Percentiles rank a stretch among this genome's conserved stretches.
Conservation (phyloP, 805 yeast species). For the Candida lessepsii region DNA sequence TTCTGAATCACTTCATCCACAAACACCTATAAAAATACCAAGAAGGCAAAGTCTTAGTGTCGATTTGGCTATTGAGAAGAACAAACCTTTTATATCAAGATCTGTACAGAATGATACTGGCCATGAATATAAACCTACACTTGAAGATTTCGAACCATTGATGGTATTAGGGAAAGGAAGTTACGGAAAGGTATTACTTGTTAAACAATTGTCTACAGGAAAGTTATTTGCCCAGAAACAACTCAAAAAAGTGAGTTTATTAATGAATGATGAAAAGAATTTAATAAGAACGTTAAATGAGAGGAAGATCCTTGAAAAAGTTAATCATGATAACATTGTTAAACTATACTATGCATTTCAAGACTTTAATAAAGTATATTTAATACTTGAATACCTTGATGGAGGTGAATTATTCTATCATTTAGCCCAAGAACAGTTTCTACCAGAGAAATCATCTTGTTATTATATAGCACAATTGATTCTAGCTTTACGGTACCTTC, state of each 20-base stretch:
- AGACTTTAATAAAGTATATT: conserved; percentile 42
- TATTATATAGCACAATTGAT: conserved; percentile 44
- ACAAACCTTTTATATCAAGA: conserved; percentile 16
- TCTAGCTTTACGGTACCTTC: conserved; percentile 39
- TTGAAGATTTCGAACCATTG: conserved; percentile 41
- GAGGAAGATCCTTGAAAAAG: conserved; percentile 39
- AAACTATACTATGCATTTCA: conserved; percentile 45
- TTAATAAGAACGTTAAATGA: conserved; percentile 39
- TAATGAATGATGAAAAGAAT: conserved; percentile 32
- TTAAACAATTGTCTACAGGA: conserved; percentile 37
- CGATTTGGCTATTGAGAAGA: conserved; percentile 11
- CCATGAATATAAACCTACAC: conserved; percentile 14
- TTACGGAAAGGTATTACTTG: conserved; percentile 44
- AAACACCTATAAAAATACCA: conserved; percentile 1
- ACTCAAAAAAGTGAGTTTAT: conserved; percentile 36
- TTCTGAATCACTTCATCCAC: background rate
- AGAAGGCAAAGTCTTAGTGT: conserved; percentile 16
- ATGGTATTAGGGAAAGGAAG: conserved; percentile 45
- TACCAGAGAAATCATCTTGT: conserved; percentile 36
- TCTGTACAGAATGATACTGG: conserved; percentile 10
- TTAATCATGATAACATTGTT: conserved; percentile 44
- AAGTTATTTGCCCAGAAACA: conserved; percentile 45
- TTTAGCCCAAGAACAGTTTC: conserved; percentile 26
- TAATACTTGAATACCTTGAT: conserved; percentile 43
- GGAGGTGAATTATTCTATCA: conserved; percentile 49